Evolutionary conservation across 1,284 basidiomycete species (phyloP).

Genomic region (Phylloporus gajari): DNA sequence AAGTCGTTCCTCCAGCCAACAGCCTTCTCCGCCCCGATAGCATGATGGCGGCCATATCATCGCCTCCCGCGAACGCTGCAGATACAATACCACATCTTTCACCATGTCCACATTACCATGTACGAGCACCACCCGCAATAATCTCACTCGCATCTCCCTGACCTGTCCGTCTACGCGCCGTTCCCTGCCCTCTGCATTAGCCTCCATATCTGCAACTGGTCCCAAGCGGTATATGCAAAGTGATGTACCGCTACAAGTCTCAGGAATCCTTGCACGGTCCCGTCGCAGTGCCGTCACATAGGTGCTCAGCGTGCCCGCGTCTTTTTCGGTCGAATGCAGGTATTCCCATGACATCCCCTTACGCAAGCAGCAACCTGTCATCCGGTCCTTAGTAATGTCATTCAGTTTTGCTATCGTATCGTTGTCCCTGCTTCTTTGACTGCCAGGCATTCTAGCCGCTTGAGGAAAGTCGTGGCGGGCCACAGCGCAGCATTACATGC

Average conservation of each 20-base stretch:
- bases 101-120: slow-evolving; percentile 62
- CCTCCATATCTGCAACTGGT: slow-evolving; percentile 11
- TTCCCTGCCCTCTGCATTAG: not conserved
- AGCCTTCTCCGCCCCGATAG: slow-evolving; percentile 42
- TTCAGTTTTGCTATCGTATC: too few species aligned
- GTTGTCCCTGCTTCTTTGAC: too few species aligned
- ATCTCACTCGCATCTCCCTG: slow-evolving; percentile 46
- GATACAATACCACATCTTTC: slow-evolving; percentile 65
- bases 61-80: slow-evolving; percentile 45
- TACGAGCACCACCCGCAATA: slow-evolving; percentile 63
- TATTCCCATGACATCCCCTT: slow-evolving; percentile 74
- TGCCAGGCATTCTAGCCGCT: too few species aligned
- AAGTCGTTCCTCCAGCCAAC: slow-evolving; percentile 31
- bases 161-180: not conserved
- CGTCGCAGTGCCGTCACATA: slow-evolving; percentile 60
- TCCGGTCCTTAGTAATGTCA: too few species aligned
- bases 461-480: too few species aligned
- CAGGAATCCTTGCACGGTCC: slow-evolving; percentile 65
- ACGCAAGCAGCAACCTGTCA: too few species aligned
- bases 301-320: slow-evolving; percentile 72
- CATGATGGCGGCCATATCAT: slow-evolving; percentile 54
- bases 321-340: slow-evolving; percentile 77
- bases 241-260: slow-evolving; percentile 83
- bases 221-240: slow-evolving; percentile 81
- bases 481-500: too few species aligned